Evolutionary conservation across 2,329 filamentous ascomycete genomes (phyloP), one percentile per base, ranked within the genome.

Genomic region (Penicillium janthinellum): DNA sequence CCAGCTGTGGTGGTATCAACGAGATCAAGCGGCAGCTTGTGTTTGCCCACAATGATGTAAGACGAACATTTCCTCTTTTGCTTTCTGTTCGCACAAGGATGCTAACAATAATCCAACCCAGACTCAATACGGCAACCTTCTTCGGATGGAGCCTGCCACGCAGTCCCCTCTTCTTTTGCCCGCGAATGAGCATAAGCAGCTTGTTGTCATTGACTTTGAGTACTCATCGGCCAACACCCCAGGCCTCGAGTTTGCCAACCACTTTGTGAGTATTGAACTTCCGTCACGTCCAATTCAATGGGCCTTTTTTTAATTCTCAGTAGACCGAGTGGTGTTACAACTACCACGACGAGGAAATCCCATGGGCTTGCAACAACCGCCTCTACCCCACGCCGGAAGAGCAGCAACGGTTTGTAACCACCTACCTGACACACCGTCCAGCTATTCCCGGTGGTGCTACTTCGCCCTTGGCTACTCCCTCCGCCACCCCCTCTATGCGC

Each of bases 51-150:
- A 97, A 96, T 70, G 95, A 99, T 83, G 92, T 96, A 78, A 80
- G 89, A 66, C 17, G 15, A 42, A 42, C 7, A 15, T 77, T 28
- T 47, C 6, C 38, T 25, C 17, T 42, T 44, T 15, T 15, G 17
- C 48, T 47, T 31, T 6, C 5, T 11, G 12, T 53, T 7, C 47
- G 28, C 6, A 7, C 15, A 5, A 34, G 39, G 20, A n/a, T 59
- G 55, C 69, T 74, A 47, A 70, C 49, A 37, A 22, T 10, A 12
- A 10, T 11, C 22, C 22, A 22, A 5, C 35, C 11, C 61, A 96
- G 92, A 96, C 95, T 4, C 95, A 99, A 87, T 98, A 99, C 71
- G 95, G 95, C 64, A 99, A 99, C 73, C 95, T 99, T 63, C 86
- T 99, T 52, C 91, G 93, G 39, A 80, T 89, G 74, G 85, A 91